Percentiles rank a stretch among this genome's conserved stretches.
These are phyloP conservation scores for Xylaria hypoxylon DNA, from an alignment of 2,329 filamentous ascomycete species.

Conservation along the genomic window DNA sequence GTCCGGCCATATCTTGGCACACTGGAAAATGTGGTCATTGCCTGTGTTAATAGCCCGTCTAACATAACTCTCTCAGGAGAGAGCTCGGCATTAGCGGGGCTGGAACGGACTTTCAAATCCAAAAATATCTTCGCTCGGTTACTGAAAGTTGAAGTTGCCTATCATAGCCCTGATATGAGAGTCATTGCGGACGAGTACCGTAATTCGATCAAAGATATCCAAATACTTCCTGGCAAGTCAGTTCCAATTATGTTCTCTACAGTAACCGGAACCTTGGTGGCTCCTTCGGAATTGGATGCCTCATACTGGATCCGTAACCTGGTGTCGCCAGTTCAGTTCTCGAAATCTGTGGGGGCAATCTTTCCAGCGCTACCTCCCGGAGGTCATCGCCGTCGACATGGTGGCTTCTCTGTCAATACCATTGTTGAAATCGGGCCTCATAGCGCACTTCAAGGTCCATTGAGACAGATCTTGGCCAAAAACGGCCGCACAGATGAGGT, in stretches of 20 bases:
- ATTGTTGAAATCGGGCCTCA: slow-evolving; percentile 49
- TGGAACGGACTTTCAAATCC: slow-evolving; percentile 39
- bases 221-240: background rate
- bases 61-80: slow-evolving; percentile 53
- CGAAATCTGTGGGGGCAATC: slow-evolving; percentile 37
- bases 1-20: background rate
- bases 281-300: slow-evolving; percentile 4
- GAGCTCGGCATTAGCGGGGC: slow-evolving; percentile 37
- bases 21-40: slow-evolving; percentile 41
- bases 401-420: slow-evolving; percentile 21
- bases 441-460: slow-evolving; percentile 42
- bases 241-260: slow-evolving; percentile 5
- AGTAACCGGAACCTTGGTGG: slow-evolving; percentile 1
- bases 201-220: slow-evolving; percentile 22
- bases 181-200: slow-evolving; percentile 34
- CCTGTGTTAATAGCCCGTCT: slow-evolving; percentile 50
- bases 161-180: slow-evolving; percentile 53
- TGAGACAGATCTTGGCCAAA: slow-evolving; percentile 12
- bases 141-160: slow-evolving; percentile 49
- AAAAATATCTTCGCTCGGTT: slow-evolving; percentile 45
- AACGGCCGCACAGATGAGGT: slow-evolving; percentile 1
- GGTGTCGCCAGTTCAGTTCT: slow-evolving; percentile 49
- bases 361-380: slow-evolving; percentile 4
- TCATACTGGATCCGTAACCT: slow-evolving; percentile 47
- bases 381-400: background rate